Evolutionary conservation across 139 green algal genomes (phyloP).

Genomic region (Chlorella sorokiniana): DNA sequence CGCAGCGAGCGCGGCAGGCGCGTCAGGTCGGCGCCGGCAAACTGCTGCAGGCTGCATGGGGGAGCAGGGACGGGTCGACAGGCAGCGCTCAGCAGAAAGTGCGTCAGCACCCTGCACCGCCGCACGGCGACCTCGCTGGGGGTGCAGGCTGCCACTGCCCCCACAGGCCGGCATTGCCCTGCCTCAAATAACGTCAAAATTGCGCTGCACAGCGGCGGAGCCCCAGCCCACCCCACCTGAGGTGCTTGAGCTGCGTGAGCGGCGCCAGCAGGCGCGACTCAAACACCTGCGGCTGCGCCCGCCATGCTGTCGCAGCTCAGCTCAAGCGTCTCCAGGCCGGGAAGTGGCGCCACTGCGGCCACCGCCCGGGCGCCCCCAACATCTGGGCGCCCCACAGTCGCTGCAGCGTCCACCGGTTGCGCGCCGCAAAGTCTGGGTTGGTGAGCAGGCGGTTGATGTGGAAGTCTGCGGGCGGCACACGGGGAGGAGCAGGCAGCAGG

Average conservation of each 20-base stretch:
- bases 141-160: too few species aligned
- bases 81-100: not conserved
- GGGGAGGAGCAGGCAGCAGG: not conserved
- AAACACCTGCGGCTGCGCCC: not conserved
- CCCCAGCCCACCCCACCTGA: not conserved
- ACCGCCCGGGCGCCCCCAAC: not conserved
- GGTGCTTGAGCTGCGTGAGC: slow-evolving; percentile 3
- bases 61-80: not conserved
- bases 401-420: slow-evolving; percentile 12
- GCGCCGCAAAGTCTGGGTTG: slow-evolving; percentile 17
- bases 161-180: too few species aligned
- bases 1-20: slow-evolving; percentile 12
- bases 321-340: not conserved
- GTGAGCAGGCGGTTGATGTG: slow-evolving; percentile 4
- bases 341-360: slow-evolving; percentile 6
- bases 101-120: too few species aligned
- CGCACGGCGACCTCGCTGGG: too few species aligned
- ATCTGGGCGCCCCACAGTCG: slow-evolving; percentile 21
- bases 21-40: slow-evolving; percentile 11
- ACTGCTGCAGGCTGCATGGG: slow-evolving; percentile 7
- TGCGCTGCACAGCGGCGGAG: too few species aligned
- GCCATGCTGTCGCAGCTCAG: slow-evolving; percentile 6
- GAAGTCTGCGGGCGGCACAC: not conserved
- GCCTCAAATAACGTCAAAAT: too few species aligned
- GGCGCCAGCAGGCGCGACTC: slow-evolving; percentile 15